Evolutionary conservation across 73 alveolate genomes (phyloP).

Genomic region (Paramecium tetraurelia): DNA sequence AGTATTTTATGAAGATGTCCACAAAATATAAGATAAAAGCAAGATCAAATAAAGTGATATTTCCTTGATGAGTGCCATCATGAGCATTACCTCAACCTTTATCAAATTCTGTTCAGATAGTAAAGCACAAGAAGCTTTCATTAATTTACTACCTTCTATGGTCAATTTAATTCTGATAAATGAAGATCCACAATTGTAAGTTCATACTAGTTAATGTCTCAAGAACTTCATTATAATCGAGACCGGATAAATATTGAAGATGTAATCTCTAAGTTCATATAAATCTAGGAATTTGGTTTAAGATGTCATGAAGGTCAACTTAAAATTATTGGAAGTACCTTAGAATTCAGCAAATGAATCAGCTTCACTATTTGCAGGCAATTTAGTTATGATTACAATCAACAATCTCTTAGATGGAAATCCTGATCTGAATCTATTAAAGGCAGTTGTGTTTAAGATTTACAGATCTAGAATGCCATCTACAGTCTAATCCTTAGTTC

Average conservation of each 20-base stretch:
- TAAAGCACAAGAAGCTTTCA: conserved; percentile 55
- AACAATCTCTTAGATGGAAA: conserved; percentile 58
- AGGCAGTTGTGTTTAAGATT: conserved; percentile 75
- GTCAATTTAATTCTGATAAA: conserved; percentile 53
- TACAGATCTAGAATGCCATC: conserved; percentile 96
- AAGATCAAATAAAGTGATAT: conserved; percentile 40
- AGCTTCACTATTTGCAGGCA: conserved; percentile 55
- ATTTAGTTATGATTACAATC: conserved; percentile 57
- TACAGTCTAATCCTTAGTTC: conserved; percentile 88
- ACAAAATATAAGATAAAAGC: conserved; percentile 3
- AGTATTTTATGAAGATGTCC: conserved; percentile 40
- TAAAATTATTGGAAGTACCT: conserved; percentile 59
- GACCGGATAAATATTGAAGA: conserved; percentile 43
- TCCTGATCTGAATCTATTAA: conserved; percentile 48
- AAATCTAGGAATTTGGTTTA: conserved; percentile 18
- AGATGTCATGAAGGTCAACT: conserved; percentile 55
- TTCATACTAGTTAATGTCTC: conserved; percentile 55
- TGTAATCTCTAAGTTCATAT: not conserved
- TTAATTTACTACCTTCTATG: conserved; percentile 51
- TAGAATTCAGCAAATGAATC: conserved; percentile 54
- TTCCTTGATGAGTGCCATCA: conserved; percentile 51
- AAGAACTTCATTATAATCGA: conserved; percentile 58
- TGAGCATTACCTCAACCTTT: conserved; percentile 51
- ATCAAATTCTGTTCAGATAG: conserved; percentile 55
- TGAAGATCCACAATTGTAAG: conserved; percentile 50